A percentile compares a stretch with the other conserved stretches of the same genome.
phyloP scores from a whole-genome alignment of 345 rosid species.

The Adansonia digitata region DNA sequence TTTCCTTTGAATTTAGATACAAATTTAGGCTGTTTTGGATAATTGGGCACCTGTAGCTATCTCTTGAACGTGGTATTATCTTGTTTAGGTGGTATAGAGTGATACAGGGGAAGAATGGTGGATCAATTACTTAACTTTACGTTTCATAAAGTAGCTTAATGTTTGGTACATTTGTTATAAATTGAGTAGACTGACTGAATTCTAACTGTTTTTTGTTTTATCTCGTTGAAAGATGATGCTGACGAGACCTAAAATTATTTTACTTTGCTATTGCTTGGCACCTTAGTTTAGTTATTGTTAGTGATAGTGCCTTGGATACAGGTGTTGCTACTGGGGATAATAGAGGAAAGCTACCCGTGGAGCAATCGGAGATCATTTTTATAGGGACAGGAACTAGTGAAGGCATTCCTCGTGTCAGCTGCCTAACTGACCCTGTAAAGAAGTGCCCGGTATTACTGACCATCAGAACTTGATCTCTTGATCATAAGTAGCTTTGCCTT shows the following conservation, averaged over 20 bases:
- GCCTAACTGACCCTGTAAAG: conserved; percentile 73
- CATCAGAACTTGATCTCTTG: background rate
- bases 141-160: background rate
- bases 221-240: background rate
- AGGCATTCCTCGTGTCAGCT: conserved; percentile 94
- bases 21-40: background rate
- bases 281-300: background rate
- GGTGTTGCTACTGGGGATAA: conserved; percentile 34
- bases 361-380: conserved; percentile 69
- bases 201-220: background rate
- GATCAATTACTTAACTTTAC: background rate
- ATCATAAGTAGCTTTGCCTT: background rate
- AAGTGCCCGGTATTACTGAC: conserved; percentile 59
- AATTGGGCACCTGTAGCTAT: background rate
- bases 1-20: background rate
- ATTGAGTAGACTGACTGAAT: background rate
- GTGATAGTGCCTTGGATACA: conserved; percentile 23
- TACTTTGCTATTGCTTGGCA: background rate
- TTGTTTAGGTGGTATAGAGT: background rate
- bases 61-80: background rate
- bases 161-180: background rate
- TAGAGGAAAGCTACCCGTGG: conserved; percentile 22
- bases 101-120: background rate
- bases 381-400: conserved; percentile 94
- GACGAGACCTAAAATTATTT: conserved; percentile 1